Conservation (phyloP, 208 protist genomes). For the Crithidia acanthocephali region DNA sequence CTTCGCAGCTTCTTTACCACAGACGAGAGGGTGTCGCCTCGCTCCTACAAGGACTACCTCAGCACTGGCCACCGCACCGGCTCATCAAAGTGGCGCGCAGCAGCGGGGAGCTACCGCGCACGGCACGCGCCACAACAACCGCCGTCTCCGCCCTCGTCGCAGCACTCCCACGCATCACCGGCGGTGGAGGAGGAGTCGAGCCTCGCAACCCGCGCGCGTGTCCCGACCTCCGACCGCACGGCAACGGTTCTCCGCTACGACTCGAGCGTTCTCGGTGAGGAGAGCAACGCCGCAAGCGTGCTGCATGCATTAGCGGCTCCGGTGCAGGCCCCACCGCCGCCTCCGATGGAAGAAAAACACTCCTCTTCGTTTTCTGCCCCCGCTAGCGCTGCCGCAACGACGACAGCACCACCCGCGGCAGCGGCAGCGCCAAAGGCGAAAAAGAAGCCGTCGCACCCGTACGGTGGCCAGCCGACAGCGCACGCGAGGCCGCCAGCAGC, state of each 20-base stretch:
- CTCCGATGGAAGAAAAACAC: neutral
- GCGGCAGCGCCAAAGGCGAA: neutral
- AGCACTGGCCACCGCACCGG: neutral
- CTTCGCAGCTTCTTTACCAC: conserved; percentile 30
- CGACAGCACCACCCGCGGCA: no score
- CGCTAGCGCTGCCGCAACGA: neutral
- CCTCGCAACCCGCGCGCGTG: neutral
- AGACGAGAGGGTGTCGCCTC: conserved; percentile 6
- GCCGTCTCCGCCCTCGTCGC: neutral
- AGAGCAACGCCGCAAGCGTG: neutral
- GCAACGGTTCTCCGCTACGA: conserved; percentile 5
- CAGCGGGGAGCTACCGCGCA: neutral
- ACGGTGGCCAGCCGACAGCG: neutral
- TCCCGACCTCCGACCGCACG: neutral
- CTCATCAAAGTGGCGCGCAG: neutral
- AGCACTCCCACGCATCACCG: neutral
- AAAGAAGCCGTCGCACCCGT: conserved; percentile 10
- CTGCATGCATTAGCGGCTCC: neutral
- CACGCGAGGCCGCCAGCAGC: neutral
- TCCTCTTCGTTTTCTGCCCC: no score
- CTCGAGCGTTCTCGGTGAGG: neutral
- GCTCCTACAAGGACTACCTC: neutral
- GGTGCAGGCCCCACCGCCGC: neutral
- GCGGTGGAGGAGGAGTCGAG: neutral
- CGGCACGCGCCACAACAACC: neutral